phyloP scores from a whole-genome alignment of 208 protist genomes.

The Acanthamoeba rhysodes region DNA sequence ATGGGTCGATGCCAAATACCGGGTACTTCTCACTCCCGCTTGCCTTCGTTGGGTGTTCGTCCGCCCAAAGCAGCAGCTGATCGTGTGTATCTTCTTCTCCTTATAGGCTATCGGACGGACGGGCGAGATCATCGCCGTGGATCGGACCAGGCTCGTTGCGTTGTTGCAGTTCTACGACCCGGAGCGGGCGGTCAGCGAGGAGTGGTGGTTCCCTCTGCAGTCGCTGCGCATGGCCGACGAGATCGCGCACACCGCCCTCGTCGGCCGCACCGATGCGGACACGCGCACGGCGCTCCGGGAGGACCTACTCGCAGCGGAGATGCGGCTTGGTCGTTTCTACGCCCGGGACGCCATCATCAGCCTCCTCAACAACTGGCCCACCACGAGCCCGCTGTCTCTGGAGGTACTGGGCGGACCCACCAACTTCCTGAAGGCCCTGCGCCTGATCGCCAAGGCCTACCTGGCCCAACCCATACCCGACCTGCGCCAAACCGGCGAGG shows the following conservation, averaged over 20 bases:
- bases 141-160: conserved; percentile 31
- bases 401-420: neutral
- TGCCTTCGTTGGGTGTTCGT: neutral
- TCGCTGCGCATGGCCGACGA: conserved; percentile 41
- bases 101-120: conserved; percentile 12
- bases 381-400: conserved; percentile 39
- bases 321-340: conserved; percentile 46
- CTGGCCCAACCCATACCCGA: conserved; percentile 52
- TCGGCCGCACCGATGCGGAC: neutral
- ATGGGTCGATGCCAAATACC: conserved; percentile 40
- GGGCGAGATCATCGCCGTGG: conserved; percentile 30
- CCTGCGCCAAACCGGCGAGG: neutral
- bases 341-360: conserved; percentile 55
- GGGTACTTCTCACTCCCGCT: neutral
- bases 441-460: conserved; percentile 42
- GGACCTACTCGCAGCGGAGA: neutral
- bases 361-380: conserved; percentile 55
- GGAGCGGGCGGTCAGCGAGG: conserved; percentile 53
- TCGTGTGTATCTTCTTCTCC: neutral
- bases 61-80: neutral
- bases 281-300: neutral
- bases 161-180: conserved; percentile 63
- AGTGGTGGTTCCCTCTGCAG: conserved; percentile 65
- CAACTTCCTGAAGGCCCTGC: conserved; percentile 55
- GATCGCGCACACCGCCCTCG: neutral